Evolutionary conservation across 148 eudicot genomes (phyloP).

Genomic region (Fallopia convolvulus): DNA sequence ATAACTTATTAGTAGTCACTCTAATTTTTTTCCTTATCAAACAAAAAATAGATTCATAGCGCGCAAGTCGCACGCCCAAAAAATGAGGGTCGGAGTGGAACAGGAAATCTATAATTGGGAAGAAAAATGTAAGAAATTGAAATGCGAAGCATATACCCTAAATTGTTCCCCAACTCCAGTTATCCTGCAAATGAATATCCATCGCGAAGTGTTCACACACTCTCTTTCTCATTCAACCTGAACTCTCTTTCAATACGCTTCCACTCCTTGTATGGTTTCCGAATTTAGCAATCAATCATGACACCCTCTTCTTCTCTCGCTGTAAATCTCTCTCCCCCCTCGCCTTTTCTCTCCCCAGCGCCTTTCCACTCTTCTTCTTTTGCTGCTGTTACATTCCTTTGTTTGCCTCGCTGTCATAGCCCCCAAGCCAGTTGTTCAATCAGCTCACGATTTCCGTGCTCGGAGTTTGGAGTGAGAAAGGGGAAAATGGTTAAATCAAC

Average conservation of each 20-base stretch:
- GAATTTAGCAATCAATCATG: conserved; percentile 21
- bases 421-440: conserved; percentile 25
- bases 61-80: no score
- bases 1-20: no score
- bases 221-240: not conserved
- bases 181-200: conserved; percentile 15
- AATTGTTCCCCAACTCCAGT: conserved; percentile 11
- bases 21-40: no score
- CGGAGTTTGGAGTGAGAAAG: conserved; percentile 12
- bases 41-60: no score
- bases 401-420: not conserved
- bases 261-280: not conserved
- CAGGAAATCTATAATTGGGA: not conserved
- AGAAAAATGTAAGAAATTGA: not conserved
- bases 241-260: not conserved
- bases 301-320: conserved; percentile 33
- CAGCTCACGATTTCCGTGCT: conserved; percentile 21
- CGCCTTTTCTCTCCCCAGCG: conserved; percentile 4
- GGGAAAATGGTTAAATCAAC: conserved; percentile 19
- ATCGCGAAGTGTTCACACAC: conserved; percentile 1
- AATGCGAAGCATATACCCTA: conserved; percentile 13
- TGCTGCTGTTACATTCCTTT: conserved; percentile 12
- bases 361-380: conserved; percentile 5
- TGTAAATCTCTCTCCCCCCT: conserved; percentile 28
- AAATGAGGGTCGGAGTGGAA: no score